phyloP scores from a whole-genome alignment of 805 yeast genomes.

The Phaffomyces antillensis region DNA sequence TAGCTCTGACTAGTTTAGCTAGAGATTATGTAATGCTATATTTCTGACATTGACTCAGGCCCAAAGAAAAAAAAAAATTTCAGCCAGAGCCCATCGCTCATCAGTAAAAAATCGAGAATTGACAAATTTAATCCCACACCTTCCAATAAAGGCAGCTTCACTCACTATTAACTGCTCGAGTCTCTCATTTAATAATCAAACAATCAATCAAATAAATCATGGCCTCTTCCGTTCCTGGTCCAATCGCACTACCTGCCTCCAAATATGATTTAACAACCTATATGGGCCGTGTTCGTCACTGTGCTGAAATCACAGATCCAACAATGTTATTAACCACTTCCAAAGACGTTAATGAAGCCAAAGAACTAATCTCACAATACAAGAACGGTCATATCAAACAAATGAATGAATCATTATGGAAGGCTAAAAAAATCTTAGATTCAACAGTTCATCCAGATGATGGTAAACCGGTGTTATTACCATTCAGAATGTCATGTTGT shows the following conservation, averaged over 20 bases:
- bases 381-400: slow-evolving; percentile 56
- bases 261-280: slow-evolving; percentile 74
- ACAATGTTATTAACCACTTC: slow-evolving; percentile 72
- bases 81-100: not conserved
- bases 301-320: slow-evolving; percentile 91
- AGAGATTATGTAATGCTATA: not conserved
- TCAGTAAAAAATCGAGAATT: no score
- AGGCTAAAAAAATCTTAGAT: slow-evolving; percentile 78
- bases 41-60: not conserved
- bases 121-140: no score
- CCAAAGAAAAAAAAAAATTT: not conserved
- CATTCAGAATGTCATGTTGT: slow-evolving; percentile 95
- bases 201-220: slow-evolving; percentile 21
- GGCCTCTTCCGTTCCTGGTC: slow-evolving; percentile 89
- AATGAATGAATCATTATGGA: slow-evolving; percentile 83
- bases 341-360: slow-evolving; percentile 57
- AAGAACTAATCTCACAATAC: slow-evolving; percentile 59
- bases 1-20: not conserved
- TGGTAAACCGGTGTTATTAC: slow-evolving; percentile 85
- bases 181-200: not conserved
- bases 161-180: no score
- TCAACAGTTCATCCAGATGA: slow-evolving; percentile 96
- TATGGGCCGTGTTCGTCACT: slow-evolving; percentile 91
- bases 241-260: slow-evolving; percentile 72
- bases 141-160: no score